phyloP scores from a whole-genome alignment of 805 yeast species.

The Saccharomycopsis lassenensis region DNA sequence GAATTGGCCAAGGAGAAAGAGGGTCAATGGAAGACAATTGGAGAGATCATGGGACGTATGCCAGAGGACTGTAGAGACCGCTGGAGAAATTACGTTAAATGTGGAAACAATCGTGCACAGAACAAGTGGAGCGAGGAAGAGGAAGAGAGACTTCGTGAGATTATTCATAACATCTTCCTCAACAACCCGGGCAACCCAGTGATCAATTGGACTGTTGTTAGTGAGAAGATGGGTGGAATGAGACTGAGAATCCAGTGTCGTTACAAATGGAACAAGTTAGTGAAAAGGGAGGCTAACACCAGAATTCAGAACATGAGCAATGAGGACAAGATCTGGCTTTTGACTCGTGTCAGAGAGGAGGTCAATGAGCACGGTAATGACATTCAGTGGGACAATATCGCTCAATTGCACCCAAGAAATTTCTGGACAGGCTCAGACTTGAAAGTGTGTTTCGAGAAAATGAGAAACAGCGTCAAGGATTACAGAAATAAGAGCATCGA shows the following conservation, averaged over 20 bases:
- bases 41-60: constrained; percentile 76
- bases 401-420: constrained; percentile 32
- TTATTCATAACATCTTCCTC: constrained; percentile 40
- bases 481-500: constrained; percentile 29
- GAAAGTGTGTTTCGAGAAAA: constrained; percentile 46
- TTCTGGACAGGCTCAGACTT: constrained; percentile 55
- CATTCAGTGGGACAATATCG: constrained; percentile 46
- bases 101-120: constrained; percentile 65
- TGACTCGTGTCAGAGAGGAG: constrained; percentile 35
- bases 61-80: constrained; percentile 97
- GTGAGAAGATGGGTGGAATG: constrained; percentile 81
- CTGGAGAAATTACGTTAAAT: constrained; percentile 91
- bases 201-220: constrained; percentile 86
- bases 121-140: constrained; percentile 76
- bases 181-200: constrained; percentile 29
- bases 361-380: constrained; percentile 27
- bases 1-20: constrained; percentile 53
- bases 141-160: constrained; percentile 48
- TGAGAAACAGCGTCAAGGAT: constrained; percentile 43
- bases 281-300: constrained; percentile 43
- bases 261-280: constrained; percentile 84
- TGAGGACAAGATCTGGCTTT: constrained; percentile 40
- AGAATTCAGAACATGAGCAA: constrained; percentile 34
- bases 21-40: constrained; percentile 85
- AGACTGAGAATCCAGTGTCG: constrained; percentile 91